phyloP scores from a whole-genome alignment of 2,329 filamentous ascomycete genomes.

The Sarocladium kiliense region DNA sequence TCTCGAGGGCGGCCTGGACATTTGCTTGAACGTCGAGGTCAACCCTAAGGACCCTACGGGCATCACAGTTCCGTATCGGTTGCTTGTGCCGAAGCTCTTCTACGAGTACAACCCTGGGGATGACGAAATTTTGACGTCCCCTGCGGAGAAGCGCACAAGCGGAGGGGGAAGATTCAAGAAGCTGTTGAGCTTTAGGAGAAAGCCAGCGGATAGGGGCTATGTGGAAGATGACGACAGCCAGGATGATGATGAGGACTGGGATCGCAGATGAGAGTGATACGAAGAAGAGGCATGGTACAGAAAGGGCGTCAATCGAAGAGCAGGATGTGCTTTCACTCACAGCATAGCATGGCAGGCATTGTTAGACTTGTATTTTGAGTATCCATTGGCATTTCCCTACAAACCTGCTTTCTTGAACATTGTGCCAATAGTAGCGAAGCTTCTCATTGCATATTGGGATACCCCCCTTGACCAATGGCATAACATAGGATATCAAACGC shows the following conservation, averaged over 20 bases:
- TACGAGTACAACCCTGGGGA: conserved; percentile 47
- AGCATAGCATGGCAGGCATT: not conserved
- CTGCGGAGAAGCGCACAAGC: conserved; percentile 21
- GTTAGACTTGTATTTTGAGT: not conserved
- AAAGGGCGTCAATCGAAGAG: not conserved
- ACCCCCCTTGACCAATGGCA: no score
- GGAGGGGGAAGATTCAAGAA: conserved; percentile 32
- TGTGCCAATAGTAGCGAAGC: no score
- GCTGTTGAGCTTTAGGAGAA: conserved; percentile 39
- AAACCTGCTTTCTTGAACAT: no score
- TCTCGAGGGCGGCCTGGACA: conserved; percentile 77
- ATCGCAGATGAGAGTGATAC: not conserved
- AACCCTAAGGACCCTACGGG: conserved; percentile 80
- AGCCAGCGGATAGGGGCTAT: conserved; percentile 13
- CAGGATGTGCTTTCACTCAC: not conserved
- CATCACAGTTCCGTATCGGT: conserved; percentile 79
- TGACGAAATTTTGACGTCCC: conserved; percentile 21
- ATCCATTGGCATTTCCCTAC: no score
- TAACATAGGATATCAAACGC: no score
- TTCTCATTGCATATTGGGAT: no score
- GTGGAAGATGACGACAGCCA: conserved; percentile 1
- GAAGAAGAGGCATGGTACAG: not conserved
- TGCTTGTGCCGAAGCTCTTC: conserved; percentile 76
- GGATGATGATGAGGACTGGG: not conserved
- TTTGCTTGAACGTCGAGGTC: conserved; percentile 86